Evolutionary conservation across 2,329 filamentous ascomycete species (phyloP), one percentile per base, ranked within the genome.

Genomic region (Penicillium glabrum): DNA sequence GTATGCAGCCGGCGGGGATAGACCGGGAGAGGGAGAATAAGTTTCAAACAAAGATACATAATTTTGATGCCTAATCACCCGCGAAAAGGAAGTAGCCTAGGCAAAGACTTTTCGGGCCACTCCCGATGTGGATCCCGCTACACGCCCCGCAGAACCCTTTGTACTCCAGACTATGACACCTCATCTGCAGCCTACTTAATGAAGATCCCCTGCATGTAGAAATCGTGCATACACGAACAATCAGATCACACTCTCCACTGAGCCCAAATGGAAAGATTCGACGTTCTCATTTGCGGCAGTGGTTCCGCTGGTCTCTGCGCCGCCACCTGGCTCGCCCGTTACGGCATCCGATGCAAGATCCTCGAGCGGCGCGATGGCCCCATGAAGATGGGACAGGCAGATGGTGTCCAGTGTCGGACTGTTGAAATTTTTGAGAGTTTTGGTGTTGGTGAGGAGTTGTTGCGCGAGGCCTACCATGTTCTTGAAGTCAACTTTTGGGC

Each of bases 361-460:
- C 74, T 88, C 1, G 86, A 89, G 63, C 78, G 77, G 6, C 80
- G 83, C 5, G 57, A 71, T 3, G 85, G 83, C 0, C 83, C 83
- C 0, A 75, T 88, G 49, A 65, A 76, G 41, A 77, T 80, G 46
- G 86, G 86, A 3, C 84, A 89, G 69, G 87, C 86, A 14, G 86
- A 89, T 58, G 84, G 84, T 1, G 82, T 86, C 19, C 83, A 86
- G 69, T 83, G 80, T 54, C 82, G 83, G 1, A 85, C 83, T 0
- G 83, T 86, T 14, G 85, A 87, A 67, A 79, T 87, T 23, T 85
- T 86, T 50, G 84, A 87, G 63, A 83, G 81, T 45, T 83, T 86
- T 31, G 82, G 78, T 1, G 77, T 87, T 3, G 76, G 79, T 1
- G 82, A 84, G 46, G 73, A 79, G 19, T 72, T 87, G 27, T 75